Percentiles rank a stretch among this genome's conserved stretches.
phyloP scores from a whole-genome alignment of 163 green algal genomes.

The Coccomyxa subellipsoidea region DNA sequence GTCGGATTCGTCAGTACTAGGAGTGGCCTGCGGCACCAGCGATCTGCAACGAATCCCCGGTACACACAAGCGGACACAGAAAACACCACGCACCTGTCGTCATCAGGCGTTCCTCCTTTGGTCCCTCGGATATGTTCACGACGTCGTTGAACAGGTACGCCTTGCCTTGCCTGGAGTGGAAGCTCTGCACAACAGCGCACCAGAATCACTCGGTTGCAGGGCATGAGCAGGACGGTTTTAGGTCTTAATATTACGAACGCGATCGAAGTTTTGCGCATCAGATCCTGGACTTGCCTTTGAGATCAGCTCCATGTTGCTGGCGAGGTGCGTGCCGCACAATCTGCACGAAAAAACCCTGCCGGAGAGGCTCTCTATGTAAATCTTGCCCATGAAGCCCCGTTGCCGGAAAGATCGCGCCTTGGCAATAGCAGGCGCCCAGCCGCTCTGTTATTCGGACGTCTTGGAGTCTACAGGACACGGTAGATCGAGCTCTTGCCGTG shows the following conservation, averaged over 20 bases:
- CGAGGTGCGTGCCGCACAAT: neutral
- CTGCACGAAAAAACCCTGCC: neutral
- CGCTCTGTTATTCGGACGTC: no score
- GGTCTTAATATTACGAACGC: neutral
- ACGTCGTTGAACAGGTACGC: conserved; percentile 84
- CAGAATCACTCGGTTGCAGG: neutral
- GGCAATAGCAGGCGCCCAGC: no score
- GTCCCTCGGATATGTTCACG: conserved; percentile 40
- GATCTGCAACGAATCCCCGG: neutral
- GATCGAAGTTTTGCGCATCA: neutral
- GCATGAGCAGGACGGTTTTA: neutral
- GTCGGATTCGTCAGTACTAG: no score
- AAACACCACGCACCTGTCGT: conserved; percentile 53
- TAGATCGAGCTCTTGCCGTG: no score
- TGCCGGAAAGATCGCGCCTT: neutral
- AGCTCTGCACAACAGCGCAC: conserved; percentile 34
- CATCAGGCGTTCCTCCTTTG: conserved; percentile 68
- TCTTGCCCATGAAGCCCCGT: neutral
- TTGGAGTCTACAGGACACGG: no score
- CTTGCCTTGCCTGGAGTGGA: conserved; percentile 64
- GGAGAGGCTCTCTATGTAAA: neutral
- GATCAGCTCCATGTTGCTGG: neutral
- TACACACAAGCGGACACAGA: neutral
- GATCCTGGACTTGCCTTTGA: neutral
- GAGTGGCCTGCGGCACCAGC: no score